These are phyloP conservation scores for Claviceps spartinae DNA, from an alignment of 2,329 filamentous ascomycete genomes.

Conservation along the genomic window DNA sequence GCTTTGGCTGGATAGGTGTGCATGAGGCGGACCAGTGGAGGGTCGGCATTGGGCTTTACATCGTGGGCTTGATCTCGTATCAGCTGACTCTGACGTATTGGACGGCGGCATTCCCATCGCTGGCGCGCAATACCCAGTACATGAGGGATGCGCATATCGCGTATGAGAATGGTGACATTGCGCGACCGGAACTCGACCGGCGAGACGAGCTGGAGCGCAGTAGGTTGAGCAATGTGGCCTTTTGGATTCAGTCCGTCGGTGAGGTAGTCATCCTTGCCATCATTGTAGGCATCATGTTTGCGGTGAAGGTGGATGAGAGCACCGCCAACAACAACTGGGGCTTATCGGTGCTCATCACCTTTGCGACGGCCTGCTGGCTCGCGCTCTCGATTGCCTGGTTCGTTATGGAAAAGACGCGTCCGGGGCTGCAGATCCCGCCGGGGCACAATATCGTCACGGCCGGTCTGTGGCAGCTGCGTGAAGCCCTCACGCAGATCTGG, in stretches of 20 bases:
- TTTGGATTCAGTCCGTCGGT: constrained; percentile 48
- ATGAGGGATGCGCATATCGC: constrained; percentile 19
- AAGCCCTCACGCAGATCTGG: constrained; percentile 47
- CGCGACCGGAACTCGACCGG: constrained; percentile 44
- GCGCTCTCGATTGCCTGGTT: constrained; percentile 55
- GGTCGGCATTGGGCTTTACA: constrained; percentile 46
- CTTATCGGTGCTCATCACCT: constrained; percentile 49
- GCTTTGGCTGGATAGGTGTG: constrained; percentile 55
- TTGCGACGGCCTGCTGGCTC: constrained; percentile 51
- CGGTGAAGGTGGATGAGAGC: constrained; percentile 43
- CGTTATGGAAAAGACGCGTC: constrained; percentile 47
- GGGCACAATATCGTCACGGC: constrained; percentile 37
- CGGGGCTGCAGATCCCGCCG: constrained; percentile 32
- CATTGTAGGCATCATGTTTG: constrained; percentile 51
- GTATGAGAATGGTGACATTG: constrained; percentile 31
- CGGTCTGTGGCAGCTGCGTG: constrained; percentile 47
- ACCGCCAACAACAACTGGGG: constrained; percentile 52
- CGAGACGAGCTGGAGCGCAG: constrained; percentile 50
- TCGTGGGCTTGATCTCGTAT: constrained; percentile 52
- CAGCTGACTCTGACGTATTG: constrained; percentile 56
- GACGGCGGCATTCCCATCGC: constrained; percentile 41
- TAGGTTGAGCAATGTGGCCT: constrained; percentile 47
- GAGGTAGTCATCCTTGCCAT: constrained; percentile 51
- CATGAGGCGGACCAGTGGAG: constrained; percentile 47
- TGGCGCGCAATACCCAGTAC: constrained; percentile 23